A percentile compares a stretch with the other conserved stretches of the same genome.
Conservation (phyloP, 352 stramenopile species). For the Vaucheria bursata region DNA sequence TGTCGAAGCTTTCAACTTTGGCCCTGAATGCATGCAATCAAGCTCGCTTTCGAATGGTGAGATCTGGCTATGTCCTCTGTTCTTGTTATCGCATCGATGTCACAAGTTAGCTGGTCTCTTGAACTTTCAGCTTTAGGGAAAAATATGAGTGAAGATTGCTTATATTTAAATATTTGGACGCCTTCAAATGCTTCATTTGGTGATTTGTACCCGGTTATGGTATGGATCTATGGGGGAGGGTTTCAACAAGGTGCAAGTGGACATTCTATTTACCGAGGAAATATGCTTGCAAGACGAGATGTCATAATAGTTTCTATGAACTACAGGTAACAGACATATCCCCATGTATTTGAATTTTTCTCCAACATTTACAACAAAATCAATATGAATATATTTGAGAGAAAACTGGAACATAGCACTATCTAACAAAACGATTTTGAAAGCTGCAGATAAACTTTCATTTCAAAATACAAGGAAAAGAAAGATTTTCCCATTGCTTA, state of each 20-base stretch:
- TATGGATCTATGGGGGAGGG: conserved; percentile 65
- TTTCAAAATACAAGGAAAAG: too few species aligned
- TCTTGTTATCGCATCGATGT: background rate
- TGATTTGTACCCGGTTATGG: conserved; percentile 56
- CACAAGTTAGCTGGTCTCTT: background rate
- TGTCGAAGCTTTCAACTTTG: conserved; percentile 51
- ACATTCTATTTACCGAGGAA: conserved; percentile 47
- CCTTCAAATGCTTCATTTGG: conserved; percentile 27
- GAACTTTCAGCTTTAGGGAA: conserved; percentile 27
- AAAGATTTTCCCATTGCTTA: too few species aligned
- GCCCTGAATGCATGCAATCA: conserved; percentile 51
- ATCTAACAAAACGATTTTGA: too few species aligned
- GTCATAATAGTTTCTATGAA: background rate
- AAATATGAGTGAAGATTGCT: conserved; percentile 60
- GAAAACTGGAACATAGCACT: too few species aligned
- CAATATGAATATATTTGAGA: too few species aligned
- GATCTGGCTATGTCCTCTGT: background rate
- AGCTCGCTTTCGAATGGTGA: conserved; percentile 28
- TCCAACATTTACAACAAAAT: too few species aligned
- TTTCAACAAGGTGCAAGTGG: conserved; percentile 56
- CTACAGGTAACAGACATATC: conserved; percentile 49
- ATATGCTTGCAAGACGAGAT: conserved; percentile 17
- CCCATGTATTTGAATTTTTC: too few species aligned
- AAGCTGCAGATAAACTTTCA: too few species aligned
- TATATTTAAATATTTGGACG: conserved; percentile 70